These are phyloP conservation scores for Agaricus bisporus DNA, from an alignment of 768 basidiomycete species.

Conservation along the genomic window DNA sequence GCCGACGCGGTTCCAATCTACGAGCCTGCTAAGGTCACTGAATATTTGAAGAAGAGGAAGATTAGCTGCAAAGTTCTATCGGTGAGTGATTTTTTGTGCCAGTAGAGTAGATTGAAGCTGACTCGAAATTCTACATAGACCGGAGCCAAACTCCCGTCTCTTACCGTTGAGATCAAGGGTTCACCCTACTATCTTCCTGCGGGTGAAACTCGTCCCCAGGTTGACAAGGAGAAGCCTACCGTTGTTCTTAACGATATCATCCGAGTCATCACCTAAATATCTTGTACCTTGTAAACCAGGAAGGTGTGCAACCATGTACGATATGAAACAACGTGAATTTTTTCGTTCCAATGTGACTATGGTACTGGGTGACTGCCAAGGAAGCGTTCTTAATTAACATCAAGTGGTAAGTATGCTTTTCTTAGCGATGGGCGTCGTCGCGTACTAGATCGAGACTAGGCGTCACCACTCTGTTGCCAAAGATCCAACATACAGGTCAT, in stretches of 20 bases:
- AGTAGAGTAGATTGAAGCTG: not conserved
- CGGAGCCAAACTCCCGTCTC: not conserved
- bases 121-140: not conserved
- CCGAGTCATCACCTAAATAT: not conserved
- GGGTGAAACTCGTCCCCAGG: not conserved
- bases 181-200: not conserved
- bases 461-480: no score
- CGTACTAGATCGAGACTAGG: no score
- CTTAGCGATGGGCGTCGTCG: no score
- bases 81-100: not conserved
- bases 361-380: no score
- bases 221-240: not conserved
- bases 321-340: no score
- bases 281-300: not conserved
- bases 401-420: no score
- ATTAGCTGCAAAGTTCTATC: not conserved
- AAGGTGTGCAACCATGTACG: no score
- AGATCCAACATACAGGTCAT: no score
- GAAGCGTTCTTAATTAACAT: no score
- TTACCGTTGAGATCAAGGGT: not conserved
- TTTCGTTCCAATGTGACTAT: no score
- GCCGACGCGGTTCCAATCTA: not conserved
- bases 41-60: not conserved
- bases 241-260: not conserved
- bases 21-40: conserved; percentile 14